Evolutionary conservation across 2,329 filamentous ascomycete genomes (phyloP).

Genomic region (Blastomyces silverae): DNA sequence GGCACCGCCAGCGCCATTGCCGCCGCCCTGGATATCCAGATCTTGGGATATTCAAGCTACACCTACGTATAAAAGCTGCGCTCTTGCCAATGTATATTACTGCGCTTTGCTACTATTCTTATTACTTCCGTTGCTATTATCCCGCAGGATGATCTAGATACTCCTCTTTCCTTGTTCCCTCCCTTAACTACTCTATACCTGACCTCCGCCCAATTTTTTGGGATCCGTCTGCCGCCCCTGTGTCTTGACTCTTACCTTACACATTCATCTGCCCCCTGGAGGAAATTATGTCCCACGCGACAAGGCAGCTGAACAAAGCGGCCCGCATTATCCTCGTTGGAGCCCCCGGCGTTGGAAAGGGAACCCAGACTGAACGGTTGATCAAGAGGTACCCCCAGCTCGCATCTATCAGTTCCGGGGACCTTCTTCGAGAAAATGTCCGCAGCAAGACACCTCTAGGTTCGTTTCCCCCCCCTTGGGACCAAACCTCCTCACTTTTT

Average conservation of each 20-base stretch:
- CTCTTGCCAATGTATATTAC: slow-evolving; percentile 3
- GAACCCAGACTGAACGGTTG: slow-evolving; percentile 86
- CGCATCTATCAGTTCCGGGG: slow-evolving; percentile 86
- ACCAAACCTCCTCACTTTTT: not conserved
- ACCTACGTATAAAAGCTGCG: not conserved
- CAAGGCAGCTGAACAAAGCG: slow-evolving; percentile 60
- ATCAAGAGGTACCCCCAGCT: slow-evolving; percentile 82
- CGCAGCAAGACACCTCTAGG: slow-evolving; percentile 78
- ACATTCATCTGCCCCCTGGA: not conserved
- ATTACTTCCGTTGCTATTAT: not conserved
- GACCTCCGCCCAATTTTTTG: not conserved
- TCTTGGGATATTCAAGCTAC: not conserved
- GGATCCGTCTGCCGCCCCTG: not conserved
- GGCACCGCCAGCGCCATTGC: not conserved
- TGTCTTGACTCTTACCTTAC: not conserved
- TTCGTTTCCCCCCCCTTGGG: slow-evolving; percentile 38
- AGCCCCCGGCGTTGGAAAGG: slow-evolving; percentile 94
- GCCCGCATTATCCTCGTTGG: slow-evolving; percentile 92
- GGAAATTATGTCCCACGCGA: slow-evolving; percentile 20
- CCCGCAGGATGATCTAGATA: slow-evolving; percentile 8
- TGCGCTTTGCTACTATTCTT: not conserved
- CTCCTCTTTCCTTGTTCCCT: not conserved
- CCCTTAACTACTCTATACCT: not conserved
- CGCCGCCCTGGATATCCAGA: not conserved
- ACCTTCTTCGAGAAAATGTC: slow-evolving; percentile 87